Evolutionary conservation across 2,329 filamentous ascomycete genomes (phyloP).

Genomic region (Cladosporium oxysporum): DNA sequence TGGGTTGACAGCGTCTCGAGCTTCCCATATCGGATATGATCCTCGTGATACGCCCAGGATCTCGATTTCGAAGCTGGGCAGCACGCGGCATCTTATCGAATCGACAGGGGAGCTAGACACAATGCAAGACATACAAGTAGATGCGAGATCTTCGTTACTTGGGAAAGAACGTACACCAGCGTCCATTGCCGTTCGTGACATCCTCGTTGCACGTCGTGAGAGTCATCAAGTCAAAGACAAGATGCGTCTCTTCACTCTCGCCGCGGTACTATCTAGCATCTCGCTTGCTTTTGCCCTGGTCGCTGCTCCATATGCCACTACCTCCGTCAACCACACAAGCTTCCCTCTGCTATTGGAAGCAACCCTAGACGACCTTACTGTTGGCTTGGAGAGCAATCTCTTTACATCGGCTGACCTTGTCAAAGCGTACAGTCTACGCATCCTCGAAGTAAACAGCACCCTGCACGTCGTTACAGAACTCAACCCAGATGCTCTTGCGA

Average conservation of each 20-base stretch:
- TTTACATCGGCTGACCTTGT: constrained; percentile 62
- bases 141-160: background rate
- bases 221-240: background rate
- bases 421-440: constrained; percentile 55
- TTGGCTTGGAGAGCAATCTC: constrained; percentile 51
- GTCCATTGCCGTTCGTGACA: background rate
- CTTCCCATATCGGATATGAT: constrained; percentile 6
- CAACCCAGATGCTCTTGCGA: constrained; percentile 56
- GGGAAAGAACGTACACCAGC: background rate
- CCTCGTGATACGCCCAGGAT: background rate
- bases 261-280: constrained; percentile 18
- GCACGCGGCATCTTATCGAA: constrained; percentile 14
- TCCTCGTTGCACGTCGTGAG: background rate
- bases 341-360: constrained; percentile 52
- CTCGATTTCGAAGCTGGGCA: background rate
- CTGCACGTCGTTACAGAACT: constrained; percentile 56
- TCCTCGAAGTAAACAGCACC: constrained; percentile 54
- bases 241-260: constrained; percentile 18
- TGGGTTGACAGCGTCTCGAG: background rate
- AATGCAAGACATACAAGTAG: constrained; percentile 9
- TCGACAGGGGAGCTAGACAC: background rate
- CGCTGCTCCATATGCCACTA: constrained; percentile 25
- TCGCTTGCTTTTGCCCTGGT: constrained; percentile 21
- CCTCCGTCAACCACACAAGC: constrained; percentile 19
- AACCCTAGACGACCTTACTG: constrained; percentile 52